Evolutionary conservation across 1,284 basidiomycete genomes (phyloP).

Genomic region (Sanguinoderma infundibulare): DNA sequence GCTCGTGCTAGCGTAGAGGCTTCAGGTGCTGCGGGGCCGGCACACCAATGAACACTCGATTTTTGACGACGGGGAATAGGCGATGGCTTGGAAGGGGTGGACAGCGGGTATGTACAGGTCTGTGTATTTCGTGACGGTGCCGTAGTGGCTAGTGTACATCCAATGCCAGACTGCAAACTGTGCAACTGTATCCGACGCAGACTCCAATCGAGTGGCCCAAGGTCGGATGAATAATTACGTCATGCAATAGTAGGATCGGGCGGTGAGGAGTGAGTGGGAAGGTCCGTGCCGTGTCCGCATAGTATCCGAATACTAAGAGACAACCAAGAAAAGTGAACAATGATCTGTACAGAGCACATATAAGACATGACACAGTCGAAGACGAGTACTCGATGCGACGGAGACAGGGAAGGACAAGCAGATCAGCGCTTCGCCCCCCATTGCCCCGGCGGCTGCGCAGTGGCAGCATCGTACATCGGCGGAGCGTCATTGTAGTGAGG

Average conservation of each 20-base stretch:
- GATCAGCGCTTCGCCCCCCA: conserved; percentile 50
- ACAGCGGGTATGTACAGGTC: background rate
- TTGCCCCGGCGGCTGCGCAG: conserved; percentile 49
- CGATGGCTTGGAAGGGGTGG: background rate
- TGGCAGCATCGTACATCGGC: conserved; percentile 63
- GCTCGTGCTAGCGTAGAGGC: background rate
- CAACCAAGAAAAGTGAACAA: too few species aligned
- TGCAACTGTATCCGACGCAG: background rate
- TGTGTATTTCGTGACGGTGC: conserved; percentile 6
- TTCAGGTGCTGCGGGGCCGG: background rate
- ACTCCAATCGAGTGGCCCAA: conserved; percentile 17
- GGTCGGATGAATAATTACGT: conserved; percentile 24
- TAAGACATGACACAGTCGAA: background rate
- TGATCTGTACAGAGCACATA: background rate
- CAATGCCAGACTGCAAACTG: conserved; percentile 3
- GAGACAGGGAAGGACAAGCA: background rate
- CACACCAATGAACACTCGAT: background rate
- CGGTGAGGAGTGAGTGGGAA: conserved; percentile 2
- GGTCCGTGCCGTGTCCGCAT: background rate
- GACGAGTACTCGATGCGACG: background rate
- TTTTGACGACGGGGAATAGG: background rate
- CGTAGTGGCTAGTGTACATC: conserved; percentile 24
- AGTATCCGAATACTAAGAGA: background rate
- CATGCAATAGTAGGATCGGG: conserved; percentile 12
- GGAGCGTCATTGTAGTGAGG: conserved; percentile 56